Percentiles rank a stretch among this genome's conserved stretches.
These are phyloP conservation scores for Exophiala sp. DNA, from an alignment of 2,329 filamentous ascomycete genomes.

Conservation along the genomic window DNA sequence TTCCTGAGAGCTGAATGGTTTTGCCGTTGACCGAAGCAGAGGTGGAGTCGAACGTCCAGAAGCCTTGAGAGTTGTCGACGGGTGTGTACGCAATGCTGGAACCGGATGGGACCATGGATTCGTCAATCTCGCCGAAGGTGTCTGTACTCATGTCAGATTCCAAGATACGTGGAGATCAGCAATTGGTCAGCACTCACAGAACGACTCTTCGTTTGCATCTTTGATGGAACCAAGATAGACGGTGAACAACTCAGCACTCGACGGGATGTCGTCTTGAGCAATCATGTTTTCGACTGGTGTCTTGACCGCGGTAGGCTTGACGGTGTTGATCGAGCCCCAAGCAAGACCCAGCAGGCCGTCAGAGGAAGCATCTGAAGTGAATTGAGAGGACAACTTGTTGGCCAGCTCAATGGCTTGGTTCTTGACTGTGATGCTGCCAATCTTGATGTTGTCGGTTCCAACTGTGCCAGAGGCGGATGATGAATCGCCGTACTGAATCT, in stretches of 20 bases:
- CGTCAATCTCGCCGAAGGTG: constrained; percentile 70
- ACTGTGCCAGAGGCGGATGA: constrained; percentile 66
- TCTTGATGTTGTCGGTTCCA: constrained; percentile 58
- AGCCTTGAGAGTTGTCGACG: constrained; percentile 62
- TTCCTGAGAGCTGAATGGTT: constrained; percentile 49
- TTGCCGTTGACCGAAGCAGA: constrained; percentile 58
- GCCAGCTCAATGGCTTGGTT: constrained; percentile 5
- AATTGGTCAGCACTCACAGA: neutral
- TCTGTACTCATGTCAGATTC: constrained; percentile 47
- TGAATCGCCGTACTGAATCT: constrained; percentile 65
- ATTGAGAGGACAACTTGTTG: constrained; percentile 40
- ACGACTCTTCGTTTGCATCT: constrained; percentile 40
- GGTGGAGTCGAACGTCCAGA: constrained; percentile 64
- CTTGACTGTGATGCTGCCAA: constrained; percentile 59
- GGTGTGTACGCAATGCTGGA: constrained; percentile 58
- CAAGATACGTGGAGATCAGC: neutral
- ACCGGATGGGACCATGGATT: constrained; percentile 55
- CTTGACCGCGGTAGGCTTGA: constrained; percentile 51
- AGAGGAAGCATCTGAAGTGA: constrained; percentile 50
- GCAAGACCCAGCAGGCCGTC: constrained; percentile 59
- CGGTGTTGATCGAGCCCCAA: constrained; percentile 62
- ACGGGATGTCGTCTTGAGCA: constrained; percentile 52
- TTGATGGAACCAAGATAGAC: constrained; percentile 58
- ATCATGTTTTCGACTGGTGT: constrained; percentile 72
- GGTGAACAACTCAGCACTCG: constrained; percentile 59